Evolutionary conservation across 164 flowering plant species (phyloP), one percentile per base, ranked within the genome.

Genomic region (Piper longum): DNA sequence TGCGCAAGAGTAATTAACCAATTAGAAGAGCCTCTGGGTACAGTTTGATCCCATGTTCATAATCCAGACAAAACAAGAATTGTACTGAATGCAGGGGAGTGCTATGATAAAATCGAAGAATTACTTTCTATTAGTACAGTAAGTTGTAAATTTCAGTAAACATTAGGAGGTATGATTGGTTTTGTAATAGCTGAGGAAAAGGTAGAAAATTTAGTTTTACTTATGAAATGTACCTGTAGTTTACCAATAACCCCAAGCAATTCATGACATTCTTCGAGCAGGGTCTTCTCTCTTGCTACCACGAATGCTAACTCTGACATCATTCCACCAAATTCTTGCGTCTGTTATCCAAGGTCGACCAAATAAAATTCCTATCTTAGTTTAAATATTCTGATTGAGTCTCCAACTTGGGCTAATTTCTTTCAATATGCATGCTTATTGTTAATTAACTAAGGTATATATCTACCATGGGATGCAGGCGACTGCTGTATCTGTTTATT

Each of bases 221-320:
- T 16, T 4, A 40, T 60, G 1, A 60, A 60, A 39, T 9, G 16
- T 64, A 83, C 95, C 88, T 84, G 83, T 45, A 80, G 72, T 12
- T 62, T 54, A 6, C 83, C 77, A 67, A 85, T 66, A 36, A 58
- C 56, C 55, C 70, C 80, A 17, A 77, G 62, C 60, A 77, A 73
- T 65, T 87, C 88, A 57, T 75, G 61, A 69, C 82, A 84, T 67
- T 89, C 91, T 59, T 78, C 72, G 40, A 85, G 56, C 12, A 84
- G 71, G 56, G 77, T 66, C 66, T 72, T 85, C 69, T 89, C 97
- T 55, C 70, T 76, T 43, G 78, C 61, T 16, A 78, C 87, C 40
- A 85, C 87, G 63, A 72, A 70, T 68, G 91, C 88, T 67, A 89
- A 70, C 64, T 84, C 82, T 3, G 81, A 77, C 8, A 84, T 68